A percentile compares a stretch with the other conserved stretches of the same genome.
phyloP scores from a whole-genome alignment of 106 monocot genomes.

The Posidonia australis region DNA sequence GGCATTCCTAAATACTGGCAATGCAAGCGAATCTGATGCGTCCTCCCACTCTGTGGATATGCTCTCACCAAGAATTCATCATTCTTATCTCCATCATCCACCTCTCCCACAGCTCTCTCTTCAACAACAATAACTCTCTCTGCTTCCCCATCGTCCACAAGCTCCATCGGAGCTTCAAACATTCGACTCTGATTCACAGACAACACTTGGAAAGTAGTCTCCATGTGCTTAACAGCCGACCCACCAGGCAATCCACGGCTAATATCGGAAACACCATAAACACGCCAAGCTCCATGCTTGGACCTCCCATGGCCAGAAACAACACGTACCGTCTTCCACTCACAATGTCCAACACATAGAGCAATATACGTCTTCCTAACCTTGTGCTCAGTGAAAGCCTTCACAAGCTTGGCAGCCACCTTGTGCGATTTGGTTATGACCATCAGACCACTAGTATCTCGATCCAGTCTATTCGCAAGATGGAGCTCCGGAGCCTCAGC shows the following conservation, averaged over 20 bases:
- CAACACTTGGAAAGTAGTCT: conserved; percentile 48
- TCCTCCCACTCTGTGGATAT: conserved; percentile 70
- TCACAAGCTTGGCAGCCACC: conserved; percentile 51
- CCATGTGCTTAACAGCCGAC: conserved; percentile 62
- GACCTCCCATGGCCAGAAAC: conserved; percentile 82
- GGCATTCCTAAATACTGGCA: conserved; percentile 82
- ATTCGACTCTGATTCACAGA: conserved; percentile 25
- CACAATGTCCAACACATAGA: conserved; percentile 26
- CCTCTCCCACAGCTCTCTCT: neutral
- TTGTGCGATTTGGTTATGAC: conserved; percentile 72
- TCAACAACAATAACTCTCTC: conserved; percentile 25
- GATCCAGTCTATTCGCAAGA: conserved; percentile 76
- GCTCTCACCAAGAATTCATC: conserved; percentile 55
- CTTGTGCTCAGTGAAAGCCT: conserved; percentile 67
- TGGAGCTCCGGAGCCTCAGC: conserved; percentile 40
- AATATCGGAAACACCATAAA: conserved; percentile 52
- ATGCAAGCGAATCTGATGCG: conserved; percentile 87
- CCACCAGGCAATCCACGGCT: conserved; percentile 61
- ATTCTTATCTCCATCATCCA: neutral
- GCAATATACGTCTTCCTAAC: conserved; percentile 82
- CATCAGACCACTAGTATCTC: conserved; percentile 96
- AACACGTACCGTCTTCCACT: conserved; percentile 44
- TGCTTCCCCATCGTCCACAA: conserved; percentile 3
- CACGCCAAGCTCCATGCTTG: conserved; percentile 76
- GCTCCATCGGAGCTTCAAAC: conserved; percentile 11